Conservation (phyloP, 2,329 filamentous ascomycete genomes). For the Fusarium heterosporum region DNA sequence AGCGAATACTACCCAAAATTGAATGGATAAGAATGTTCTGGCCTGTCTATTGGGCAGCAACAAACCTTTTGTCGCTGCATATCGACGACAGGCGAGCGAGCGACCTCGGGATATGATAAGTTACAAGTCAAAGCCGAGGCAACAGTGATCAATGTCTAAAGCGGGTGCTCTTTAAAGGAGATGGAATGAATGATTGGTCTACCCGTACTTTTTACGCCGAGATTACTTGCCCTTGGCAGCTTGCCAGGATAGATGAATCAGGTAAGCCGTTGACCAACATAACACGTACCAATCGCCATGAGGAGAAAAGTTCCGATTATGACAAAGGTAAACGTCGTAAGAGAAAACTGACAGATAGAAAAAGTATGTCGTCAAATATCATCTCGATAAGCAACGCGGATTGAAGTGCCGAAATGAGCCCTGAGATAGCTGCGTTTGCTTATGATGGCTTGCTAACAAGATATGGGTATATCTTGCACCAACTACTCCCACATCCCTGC, state of each 20-base stretch:
- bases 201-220: neutral
- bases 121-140: neutral
- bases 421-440: too few species aligned
- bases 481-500: too few species aligned
- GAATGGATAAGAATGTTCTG: neutral
- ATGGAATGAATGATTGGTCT: neutral
- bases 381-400: too few species aligned
- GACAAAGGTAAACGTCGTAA: neutral
- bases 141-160: neutral
- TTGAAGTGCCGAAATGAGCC: neutral
- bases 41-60: too few species aligned
- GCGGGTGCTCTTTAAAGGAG: neutral
- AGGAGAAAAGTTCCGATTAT: neutral
- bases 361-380: neutral
- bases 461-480: too few species aligned
- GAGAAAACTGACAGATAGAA: neutral
- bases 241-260: neutral
- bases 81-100: too few species aligned
- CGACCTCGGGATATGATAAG: neutral
- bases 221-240: neutral
- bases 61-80: too few species aligned
- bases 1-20: conserved; percentile 4
- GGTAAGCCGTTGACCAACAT: neutral
- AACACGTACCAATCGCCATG: neutral
- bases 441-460: too few species aligned